A percentile compares a stretch with the other conserved stretches of the same genome.
Conservation (phyloP, 2,329 filamentous ascomycete species). For the Verticillium zaregamsianum region DNA sequence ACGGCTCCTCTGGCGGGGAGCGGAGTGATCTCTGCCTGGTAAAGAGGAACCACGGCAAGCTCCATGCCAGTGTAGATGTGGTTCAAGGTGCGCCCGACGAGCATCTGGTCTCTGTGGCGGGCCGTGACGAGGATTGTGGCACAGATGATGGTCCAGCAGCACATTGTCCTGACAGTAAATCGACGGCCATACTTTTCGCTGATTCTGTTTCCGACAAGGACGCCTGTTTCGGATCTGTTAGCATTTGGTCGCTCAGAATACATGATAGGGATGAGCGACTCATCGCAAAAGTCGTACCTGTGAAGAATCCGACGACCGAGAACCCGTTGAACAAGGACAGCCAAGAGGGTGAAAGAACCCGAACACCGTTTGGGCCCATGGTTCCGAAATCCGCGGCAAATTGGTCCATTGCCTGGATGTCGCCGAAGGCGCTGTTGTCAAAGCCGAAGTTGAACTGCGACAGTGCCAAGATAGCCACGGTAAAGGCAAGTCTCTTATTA, state of each 20-base stretch:
- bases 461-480: slow-evolving; percentile 21
- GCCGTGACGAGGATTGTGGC: slow-evolving; percentile 28
- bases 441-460: slow-evolving; percentile 36
- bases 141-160: slow-evolving; percentile 24
- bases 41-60: slow-evolving; percentile 29
- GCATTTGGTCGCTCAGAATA: no score
- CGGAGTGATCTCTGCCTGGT: slow-evolving; percentile 28
- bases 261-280: no score
- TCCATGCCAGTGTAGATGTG: slow-evolving; percentile 36
- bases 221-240: slow-evolving; percentile 16
- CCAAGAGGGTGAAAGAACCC: slow-evolving; percentile 27
- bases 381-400: slow-evolving; percentile 24
- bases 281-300: no score
- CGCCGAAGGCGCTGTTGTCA: slow-evolving; percentile 29
- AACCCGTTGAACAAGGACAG: background rate
- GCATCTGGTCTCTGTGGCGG: slow-evolving; percentile 21
- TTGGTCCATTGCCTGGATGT: slow-evolving; percentile 30
- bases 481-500: slow-evolving; percentile 13
- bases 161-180: slow-evolving; percentile 30
- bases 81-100: slow-evolving; percentile 28
- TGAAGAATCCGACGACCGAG: no score
- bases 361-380: slow-evolving; percentile 17
- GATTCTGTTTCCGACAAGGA: slow-evolving; percentile 22
- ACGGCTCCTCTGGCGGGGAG: background rate
- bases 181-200: slow-evolving; percentile 25